Evolutionary conservation across 805 yeast genomes (phyloP), one percentile per base, ranked within the genome.

Genomic region (Starmerella apis): DNA sequence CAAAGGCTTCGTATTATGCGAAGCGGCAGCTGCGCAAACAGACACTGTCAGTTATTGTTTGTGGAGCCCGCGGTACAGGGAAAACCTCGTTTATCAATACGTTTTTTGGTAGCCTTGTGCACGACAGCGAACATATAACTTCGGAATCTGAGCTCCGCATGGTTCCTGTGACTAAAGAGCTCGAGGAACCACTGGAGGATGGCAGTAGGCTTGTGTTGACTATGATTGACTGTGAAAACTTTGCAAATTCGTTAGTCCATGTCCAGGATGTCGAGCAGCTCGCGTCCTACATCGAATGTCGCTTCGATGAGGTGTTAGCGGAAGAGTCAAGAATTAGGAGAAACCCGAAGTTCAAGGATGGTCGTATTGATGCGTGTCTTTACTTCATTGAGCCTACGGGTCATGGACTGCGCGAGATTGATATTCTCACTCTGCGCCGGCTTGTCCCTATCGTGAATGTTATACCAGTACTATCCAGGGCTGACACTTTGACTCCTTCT

Each of bases 401-500:
- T 28, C 74, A 72, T 58, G 76, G 75, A 7, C 63, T 71, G 33
- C 76, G 82, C 47, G 87, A 83, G 59, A 67, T 83, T 46, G 97
- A 88, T 68, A 81, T 88, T 54, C 74, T 73, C 56, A 72, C 84
- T 46, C 81, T 88, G 81, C 77, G 74, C 60, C 72, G 75, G 47
- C 71, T 88, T 47, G 76, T 87, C 11, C 72, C 76, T 23, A 76
- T 79, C 57, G 94, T 84, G 20, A 88, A 88, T 68, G 73, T 90
- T 27, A 76, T 88, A 36, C 95, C 96, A 1, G 81, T 87, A 23
- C 75, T 88, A 48, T 77, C 85, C 32, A 81, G 86, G 59, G 80
- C 94, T 3, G 96, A 88, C 64, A 71, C 84, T 4, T 71, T 86
- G 56, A 85, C 95, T 0, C 71, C 72, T 18, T 64, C 72, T 2